These are phyloP conservation scores for Flaveria trinervia DNA, from an alignment of 129 eudicot species.

Conservation along the genomic window DNA sequence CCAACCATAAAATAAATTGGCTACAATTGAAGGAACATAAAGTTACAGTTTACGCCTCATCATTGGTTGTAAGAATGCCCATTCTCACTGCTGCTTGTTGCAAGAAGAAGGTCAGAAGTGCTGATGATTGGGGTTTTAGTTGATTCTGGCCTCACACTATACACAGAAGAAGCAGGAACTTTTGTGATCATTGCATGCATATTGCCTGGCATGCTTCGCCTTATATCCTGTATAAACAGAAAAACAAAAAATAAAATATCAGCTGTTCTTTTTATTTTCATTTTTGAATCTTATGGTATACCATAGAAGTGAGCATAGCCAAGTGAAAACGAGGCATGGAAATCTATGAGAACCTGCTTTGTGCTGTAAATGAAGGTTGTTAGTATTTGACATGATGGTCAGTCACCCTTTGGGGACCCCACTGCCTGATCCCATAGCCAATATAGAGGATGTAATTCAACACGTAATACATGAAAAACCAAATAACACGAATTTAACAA, in stretches of 20 bases:
- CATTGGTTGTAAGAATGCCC: constrained; percentile 28
- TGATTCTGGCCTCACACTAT: constrained; percentile 58
- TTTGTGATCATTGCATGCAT: constrained; percentile 57
- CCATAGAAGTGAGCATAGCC: background rate
- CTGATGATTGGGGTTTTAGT: constrained; percentile 38
- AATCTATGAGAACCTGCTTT: background rate
- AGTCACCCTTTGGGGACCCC: background rate
- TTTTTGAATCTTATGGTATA: background rate
- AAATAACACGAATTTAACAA: background rate
- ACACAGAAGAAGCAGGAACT: constrained; percentile 58
- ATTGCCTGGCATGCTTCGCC: constrained; percentile 67
- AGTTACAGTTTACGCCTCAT: constrained; percentile 17
- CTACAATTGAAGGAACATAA: background rate
- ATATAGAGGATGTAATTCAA: background rate
- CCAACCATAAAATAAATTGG: background rate
- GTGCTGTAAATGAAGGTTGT: background rate
- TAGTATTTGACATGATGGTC: background rate
- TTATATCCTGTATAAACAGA: constrained; percentile 59
- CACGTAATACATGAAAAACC: background rate
- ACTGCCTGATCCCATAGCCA: background rate
- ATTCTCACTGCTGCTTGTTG: constrained; percentile 55
- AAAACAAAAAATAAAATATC: too few relatives aligned
- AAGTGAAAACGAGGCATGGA: background rate
- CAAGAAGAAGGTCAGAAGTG: constrained; percentile 59
- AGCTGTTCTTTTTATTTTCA: background rate